Base-by-base conservation (phyloP, 1,284 basidiomycete species). In the Ganoderma resinaceum region DNA sequence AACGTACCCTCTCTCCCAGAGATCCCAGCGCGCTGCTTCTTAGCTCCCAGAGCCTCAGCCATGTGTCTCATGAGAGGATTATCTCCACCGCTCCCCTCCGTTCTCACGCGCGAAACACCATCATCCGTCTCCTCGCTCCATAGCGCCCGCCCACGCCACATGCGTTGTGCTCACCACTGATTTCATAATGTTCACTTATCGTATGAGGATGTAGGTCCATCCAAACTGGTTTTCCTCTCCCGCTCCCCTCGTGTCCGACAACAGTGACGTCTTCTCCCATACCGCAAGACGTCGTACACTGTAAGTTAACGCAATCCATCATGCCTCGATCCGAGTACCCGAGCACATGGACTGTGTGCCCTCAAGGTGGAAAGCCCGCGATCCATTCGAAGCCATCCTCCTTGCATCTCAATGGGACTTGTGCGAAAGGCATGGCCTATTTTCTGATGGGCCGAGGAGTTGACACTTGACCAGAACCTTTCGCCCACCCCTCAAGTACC, bases 161-260 rank as follows among this genome's bases (percentile, higher is more conserved):
- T 70, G 67, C 59, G 61, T 70, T 67, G 63, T 67, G 71, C 67
- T 43, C 71, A 69, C 71, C 62, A 63, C 66, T 72, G 71, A 72
- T 72, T 70, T 72, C 71, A 72, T 70, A 70, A 66, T 70, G 71
- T 72, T 66, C 63, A 72, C 71, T 69, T 72, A 69, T 67, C 67
- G 66, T 69, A 68, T 72, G 64, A 64, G 70, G 52, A 63, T 72
- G 71, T 72, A 72, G 71, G 71, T 72, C 71, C 71, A 72, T 58
- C 60, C n/a, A 49, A 26, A n/a, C 33, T 3, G 42, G 57, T 42
- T 31, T 52, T 38, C 64, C 58, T 55, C 55, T 33, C 37, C 4
- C 9, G 37, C 37, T 38, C 18, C 35, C 59, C 66, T 63, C 69
- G 63, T 65, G 69, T 33, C 60, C 63, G 38, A 29, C 4, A 4